A percentile compares a stretch with the other conserved stretches of the same genome.
Evolutionary conservation across 2,329 filamentous ascomycete species (phyloP).

Genomic region (Beauveria caledonica): DNA sequence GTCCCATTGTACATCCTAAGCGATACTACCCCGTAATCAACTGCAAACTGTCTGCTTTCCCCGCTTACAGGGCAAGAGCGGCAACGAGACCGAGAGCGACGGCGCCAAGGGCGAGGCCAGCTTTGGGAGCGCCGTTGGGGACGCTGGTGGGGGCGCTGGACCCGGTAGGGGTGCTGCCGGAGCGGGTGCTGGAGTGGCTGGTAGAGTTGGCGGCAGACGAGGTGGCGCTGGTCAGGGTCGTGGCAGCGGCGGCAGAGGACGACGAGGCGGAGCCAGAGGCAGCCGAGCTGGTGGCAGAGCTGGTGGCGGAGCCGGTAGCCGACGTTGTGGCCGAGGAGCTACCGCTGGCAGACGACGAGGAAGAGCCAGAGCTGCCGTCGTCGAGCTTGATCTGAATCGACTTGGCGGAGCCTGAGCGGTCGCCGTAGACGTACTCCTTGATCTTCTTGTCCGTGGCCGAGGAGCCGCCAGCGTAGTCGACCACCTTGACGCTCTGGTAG

Average conservation of each 20-base stretch:
- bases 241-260: conserved; percentile 13
- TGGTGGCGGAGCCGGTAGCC: conserved; percentile 8
- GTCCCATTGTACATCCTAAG: background rate
- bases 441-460: conserved; percentile 30
- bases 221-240: conserved; percentile 17
- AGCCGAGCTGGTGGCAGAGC: conserved; percentile 11
- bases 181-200: conserved; percentile 16
- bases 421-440: conserved; percentile 44
- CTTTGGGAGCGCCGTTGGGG: conserved; percentile 20
- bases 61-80: conserved; percentile 21
- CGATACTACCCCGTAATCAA: background rate
- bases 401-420: conserved; percentile 39
- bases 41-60: background rate
- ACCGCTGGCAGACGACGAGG: conserved; percentile 20
- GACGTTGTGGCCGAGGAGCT: conserved; percentile 9
- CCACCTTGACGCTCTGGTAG: conserved; percentile 48
- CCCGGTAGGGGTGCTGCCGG: conserved; percentile 12
- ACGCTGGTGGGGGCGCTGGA: conserved; percentile 15
- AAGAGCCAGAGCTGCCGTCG: conserved; percentile 22
- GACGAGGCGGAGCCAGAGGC: background rate
- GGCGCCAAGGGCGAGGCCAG: conserved; percentile 17
- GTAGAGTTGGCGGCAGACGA: conserved; percentile 17
- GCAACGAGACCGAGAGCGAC: conserved; percentile 21
- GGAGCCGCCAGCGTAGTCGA: conserved; percentile 45
- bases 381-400: conserved; percentile 39